Percentiles rank a stretch among this genome's conserved stretches.
phyloP scores from a whole-genome alignment of 73 alveolate genomes.

The Stentor coeruleus region DNA sequence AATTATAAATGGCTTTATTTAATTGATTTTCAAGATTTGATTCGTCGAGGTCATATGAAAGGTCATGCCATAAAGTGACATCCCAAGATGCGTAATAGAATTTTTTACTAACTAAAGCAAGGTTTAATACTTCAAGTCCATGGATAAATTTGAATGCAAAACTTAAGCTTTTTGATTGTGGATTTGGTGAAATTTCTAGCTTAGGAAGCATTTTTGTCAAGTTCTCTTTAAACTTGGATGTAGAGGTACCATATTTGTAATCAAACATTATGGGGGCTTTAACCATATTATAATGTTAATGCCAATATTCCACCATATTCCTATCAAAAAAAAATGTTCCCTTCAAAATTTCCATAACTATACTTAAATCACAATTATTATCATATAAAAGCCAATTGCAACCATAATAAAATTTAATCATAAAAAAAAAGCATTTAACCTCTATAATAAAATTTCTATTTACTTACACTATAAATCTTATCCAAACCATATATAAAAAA shows the following conservation, averaged over 20 bases:
- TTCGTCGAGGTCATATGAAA: neutral
- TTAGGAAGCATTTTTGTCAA: neutral
- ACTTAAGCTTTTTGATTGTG: neutral
- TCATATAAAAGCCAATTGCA: no score
- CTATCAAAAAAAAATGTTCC: no score
- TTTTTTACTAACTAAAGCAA: neutral
- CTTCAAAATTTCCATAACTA: no score
- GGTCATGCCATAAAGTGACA: neutral
- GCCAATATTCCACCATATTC: no score
- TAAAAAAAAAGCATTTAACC: no score
- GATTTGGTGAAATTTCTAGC: neutral
- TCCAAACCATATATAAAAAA: no score
- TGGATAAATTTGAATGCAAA: neutral
- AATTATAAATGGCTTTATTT: neutral
- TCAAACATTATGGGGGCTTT: no score
- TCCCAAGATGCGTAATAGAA: slow-evolving; percentile 1
- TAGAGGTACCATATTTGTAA: slow-evolving; percentile 14
- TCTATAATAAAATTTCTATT: no score
- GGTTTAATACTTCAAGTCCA: neutral
- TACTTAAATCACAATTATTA: no score
- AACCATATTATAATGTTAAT: no score
- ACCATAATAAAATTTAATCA: no score
- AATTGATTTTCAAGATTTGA: neutral
- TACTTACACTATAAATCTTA: no score
- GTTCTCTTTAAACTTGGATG: neutral